Evolutionary conservation across 1,284 basidiomycete species (phyloP).

Genomic region (Ganoderma lingzhi): DNA sequence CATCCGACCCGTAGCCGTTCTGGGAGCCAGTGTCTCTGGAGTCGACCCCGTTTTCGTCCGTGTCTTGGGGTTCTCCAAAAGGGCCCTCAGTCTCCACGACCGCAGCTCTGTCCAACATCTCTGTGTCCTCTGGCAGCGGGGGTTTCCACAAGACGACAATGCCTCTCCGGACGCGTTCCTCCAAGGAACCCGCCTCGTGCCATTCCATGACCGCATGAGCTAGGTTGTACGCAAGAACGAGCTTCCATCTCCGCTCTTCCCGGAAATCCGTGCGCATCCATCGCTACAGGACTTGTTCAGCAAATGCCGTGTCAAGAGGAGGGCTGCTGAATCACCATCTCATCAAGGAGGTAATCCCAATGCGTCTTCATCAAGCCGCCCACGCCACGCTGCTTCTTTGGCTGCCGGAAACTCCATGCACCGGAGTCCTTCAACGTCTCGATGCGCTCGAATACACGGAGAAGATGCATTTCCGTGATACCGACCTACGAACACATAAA

Average conservation of each 20-base stretch:
- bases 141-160: slow-evolving; percentile 75
- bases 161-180: slow-evolving; percentile 74
- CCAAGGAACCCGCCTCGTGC: slow-evolving; percentile 76
- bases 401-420: slow-evolving; percentile 94
- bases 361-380: slow-evolving; percentile 88
- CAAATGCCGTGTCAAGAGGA: not conserved
- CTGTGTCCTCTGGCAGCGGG: slow-evolving; percentile 43
- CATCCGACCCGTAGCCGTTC: slow-evolving; percentile 51
- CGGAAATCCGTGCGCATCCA: slow-evolving; percentile 97
- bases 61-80: slow-evolving; percentile 33
- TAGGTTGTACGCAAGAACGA: slow-evolving; percentile 86
- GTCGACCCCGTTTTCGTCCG: slow-evolving; percentile 35
- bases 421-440: slow-evolving; percentile 85
- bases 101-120: slow-evolving; percentile 37
- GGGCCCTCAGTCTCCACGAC: slow-evolving; percentile 26
- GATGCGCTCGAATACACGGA: slow-evolving; percentile 86
- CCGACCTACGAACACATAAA: slow-evolving; percentile 61
- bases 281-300: slow-evolving; percentile 60
- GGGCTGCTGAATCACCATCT: slow-evolving; percentile 74
- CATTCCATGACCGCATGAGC: slow-evolving; percentile 88
- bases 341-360: slow-evolving; percentile 96
- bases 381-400: slow-evolving; percentile 88
- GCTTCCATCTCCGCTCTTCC: slow-evolving; percentile 95
- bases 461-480: slow-evolving; percentile 76
- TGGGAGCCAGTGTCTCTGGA: slow-evolving; percentile 43